A percentile compares a stretch with the other conserved stretches of the same genome.
Evolutionary conservation across 192 early-diverging fungal genomes (phyloP).

Genomic region (Rhizoclosmatium globosum): DNA sequence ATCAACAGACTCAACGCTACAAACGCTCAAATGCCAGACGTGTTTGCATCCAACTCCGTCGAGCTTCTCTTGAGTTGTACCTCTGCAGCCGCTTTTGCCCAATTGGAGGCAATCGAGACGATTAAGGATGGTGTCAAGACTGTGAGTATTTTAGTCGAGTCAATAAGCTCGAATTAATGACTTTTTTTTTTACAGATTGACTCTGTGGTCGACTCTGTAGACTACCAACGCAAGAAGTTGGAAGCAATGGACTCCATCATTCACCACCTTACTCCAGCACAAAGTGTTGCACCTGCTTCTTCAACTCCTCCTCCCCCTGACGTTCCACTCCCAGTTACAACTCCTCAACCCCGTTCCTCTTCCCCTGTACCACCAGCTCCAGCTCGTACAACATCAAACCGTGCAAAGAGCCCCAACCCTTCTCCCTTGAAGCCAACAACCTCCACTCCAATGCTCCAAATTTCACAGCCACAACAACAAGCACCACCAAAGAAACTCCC

Average conservation of each 20-base stretch:
- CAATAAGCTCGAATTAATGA: not conserved
- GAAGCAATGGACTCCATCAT: conserved; percentile 18
- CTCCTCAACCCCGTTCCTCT: not conserved
- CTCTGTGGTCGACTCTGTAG: conserved; percentile 19
- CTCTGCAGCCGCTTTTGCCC: conserved; percentile 47
- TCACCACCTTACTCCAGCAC: not conserved
- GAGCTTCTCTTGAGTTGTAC: conserved; percentile 47
- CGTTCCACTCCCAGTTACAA: no score
- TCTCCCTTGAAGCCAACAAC: not conserved
- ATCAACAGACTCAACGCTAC: conserved; percentile 60
- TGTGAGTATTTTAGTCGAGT: conserved; percentile 30
- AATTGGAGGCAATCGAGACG: conserved; percentile 59
- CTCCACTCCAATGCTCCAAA: not conserved
- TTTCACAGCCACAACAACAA: not conserved
- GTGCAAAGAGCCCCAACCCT: not conserved
- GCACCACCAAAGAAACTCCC: not conserved
- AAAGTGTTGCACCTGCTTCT: not conserved
- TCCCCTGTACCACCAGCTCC: not conserved
- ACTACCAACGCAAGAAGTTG: not conserved
- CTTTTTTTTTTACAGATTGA: no score
- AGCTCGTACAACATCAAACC: not conserved
- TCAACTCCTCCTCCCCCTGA: not conserved
- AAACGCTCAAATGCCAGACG: conserved; percentile 52
- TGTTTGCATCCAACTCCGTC: conserved; percentile 50
- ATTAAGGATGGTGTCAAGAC: conserved; percentile 64